These are phyloP conservation scores for Mycena filopes DNA, from an alignment of 768 basidiomycete genomes.

Conservation along the genomic window DNA sequence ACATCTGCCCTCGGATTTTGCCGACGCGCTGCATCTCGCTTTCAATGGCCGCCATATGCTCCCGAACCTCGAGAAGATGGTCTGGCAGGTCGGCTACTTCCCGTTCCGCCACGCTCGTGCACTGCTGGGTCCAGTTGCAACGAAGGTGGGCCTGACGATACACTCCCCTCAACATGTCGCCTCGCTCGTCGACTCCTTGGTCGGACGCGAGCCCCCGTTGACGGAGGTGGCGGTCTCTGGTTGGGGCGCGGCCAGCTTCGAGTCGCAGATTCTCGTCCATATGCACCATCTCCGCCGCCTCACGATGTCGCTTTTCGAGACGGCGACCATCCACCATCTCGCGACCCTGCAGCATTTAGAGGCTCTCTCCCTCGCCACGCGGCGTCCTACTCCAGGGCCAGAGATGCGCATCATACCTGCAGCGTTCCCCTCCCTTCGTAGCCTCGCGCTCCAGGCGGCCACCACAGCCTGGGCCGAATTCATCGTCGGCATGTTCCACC, in stretches of 20 bases:
- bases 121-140: background rate
- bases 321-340: background rate
- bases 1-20: background rate
- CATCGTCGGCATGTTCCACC: background rate
- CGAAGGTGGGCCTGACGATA: background rate
- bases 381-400: background rate
- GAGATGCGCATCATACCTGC: background rate
- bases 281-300: background rate
- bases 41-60: background rate
- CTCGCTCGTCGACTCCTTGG: background rate
- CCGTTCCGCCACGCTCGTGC: background rate
- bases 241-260: background rate
- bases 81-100: background rate
- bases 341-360: background rate
- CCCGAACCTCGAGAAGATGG: background rate
- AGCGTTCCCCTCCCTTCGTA: background rate
- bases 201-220: background rate
- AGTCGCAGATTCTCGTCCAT: background rate
- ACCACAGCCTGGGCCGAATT: background rate
- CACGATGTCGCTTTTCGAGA: background rate
- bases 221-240: background rate
- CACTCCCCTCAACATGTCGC: too few species aligned
- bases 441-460: background rate
- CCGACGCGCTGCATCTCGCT: background rate
- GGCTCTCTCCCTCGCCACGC: background rate